Base-by-base conservation (phyloP, 306 rosid species). In the Begonia loranthoides region DNA sequence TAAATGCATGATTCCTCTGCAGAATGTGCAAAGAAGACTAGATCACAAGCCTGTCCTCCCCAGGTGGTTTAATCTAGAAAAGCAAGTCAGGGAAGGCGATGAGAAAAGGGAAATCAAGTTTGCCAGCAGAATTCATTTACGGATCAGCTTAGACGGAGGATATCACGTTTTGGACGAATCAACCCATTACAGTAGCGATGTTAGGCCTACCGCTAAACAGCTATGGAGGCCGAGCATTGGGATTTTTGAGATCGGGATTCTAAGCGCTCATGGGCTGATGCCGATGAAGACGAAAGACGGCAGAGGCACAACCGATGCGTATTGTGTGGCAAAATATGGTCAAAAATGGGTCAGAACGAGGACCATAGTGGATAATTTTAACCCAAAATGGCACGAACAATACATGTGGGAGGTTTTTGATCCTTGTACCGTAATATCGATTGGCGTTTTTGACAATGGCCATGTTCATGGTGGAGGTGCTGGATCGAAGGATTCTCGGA, bases 131-230 rank as follows among this genome's bases (percentile, higher is more conserved):
- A 73, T 84, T 63, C 96, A 88, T 62, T 63, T 84, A 41, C 72
- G 94, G 80, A 50, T 81, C n/a, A 81, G 84, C 45, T 75, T 88
- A 76, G 96, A 88, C 65, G 96, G 96, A 1, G 96, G 96, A 33
- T 88, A 81, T 60, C 96, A 88, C 69, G 96, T 88, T 63, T 64
- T 84, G 71, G 96, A 88, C 64, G 96, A 88, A 51, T 88, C 96
- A 56, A 84, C 96, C 11, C 93, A 81, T 72, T 79, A 81, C 43
- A 81, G 93, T 17, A 88, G 96, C 41, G 96, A 88, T 73, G 93
- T 84, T 34, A 79, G 96, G 79, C 96, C 96, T 49, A 88, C 94
- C 2, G 96, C 95, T 14, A 84, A 75, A 52, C 95, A 88, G 51
- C 63, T 88, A 54, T 88, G 94, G 96, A 84, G 74, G 62, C 58